Base-by-base conservation (phyloP, 148 eudicot genomes). In the Silene uniflora region DNA sequence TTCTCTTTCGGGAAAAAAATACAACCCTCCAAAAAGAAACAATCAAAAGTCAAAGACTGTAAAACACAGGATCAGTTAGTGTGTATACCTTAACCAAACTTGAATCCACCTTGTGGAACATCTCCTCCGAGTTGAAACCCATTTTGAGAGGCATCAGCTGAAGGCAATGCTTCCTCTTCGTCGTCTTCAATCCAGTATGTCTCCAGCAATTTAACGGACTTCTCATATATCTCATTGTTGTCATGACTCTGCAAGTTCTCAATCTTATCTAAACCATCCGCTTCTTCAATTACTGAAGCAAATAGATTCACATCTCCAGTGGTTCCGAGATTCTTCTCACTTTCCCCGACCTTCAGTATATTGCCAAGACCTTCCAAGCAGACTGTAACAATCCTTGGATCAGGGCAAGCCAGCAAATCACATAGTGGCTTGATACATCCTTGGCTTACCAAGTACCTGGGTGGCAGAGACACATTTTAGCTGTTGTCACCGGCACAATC, bases 301-400 rank as follows among this genome's bases (percentile, higher is more conserved):
- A 81, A 93, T 11, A 78, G 73, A 84, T 93, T 93, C 7, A 84
- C 86, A 81, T 83, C 90, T 55, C 88, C 89, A 10, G 86, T 74
- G 59, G 81, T 79, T 11, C 93, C 96, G 56, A 78, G 66, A 65
- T 54, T 85, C 88, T 89, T 93, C 84, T 91, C 96, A 68, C 84
- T 84, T 77, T 93, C 96, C 39, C 98, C 96, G 27, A 87, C 87
- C 88, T 89, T 91, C 64, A 93, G 74, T 29, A 93, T 90, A 66
- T 93, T 93, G 67, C 91, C 98, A 73, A 93, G 92, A 65, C 98
- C 98, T 87, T 91, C 98, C 84, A 93, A 81, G 87, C 93, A 88
- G 24, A 93, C 96, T 4, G 92, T 89, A 78, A 93, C 87, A 59
- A 93, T 89, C 80, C 96, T 88, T 42, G 98, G 96, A 65, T 93